Percentiles rank a stretch among this genome's conserved stretches.
Conservation (phyloP, 2,329 filamentous ascomycete species). For the Colletotrichum spaethianum region DNA sequence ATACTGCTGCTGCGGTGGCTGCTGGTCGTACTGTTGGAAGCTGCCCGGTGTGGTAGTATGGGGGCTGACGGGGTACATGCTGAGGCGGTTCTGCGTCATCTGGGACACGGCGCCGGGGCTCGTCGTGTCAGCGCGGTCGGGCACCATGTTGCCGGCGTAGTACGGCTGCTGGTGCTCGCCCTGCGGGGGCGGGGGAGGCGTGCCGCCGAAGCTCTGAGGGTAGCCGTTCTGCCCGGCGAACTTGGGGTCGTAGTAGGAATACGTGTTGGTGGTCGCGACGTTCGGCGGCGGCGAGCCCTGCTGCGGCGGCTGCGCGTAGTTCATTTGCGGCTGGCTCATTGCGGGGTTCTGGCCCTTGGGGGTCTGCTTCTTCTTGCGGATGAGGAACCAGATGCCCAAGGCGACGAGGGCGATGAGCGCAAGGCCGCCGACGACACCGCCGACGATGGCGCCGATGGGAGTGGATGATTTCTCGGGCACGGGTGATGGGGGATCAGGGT, state of each 20-base stretch:
- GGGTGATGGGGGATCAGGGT: conserved; percentile 1
- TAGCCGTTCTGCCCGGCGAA: conserved; percentile 40
- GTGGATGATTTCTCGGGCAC: conserved; percentile 38
- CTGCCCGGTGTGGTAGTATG: conserved; percentile 45
- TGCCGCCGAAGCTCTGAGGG: conserved; percentile 39
- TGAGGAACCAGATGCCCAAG: conserved; percentile 50
- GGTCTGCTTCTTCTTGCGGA: conserved; percentile 50
- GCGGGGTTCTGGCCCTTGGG: conserved; percentile 11
- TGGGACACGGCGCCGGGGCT: conserved; percentile 38
- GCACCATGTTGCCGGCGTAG: conserved; percentile 38
- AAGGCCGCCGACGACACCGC: conserved; percentile 55
- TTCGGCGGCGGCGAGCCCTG: conserved; percentile 12
- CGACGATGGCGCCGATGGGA: conserved; percentile 54
- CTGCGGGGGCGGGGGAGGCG: conserved; percentile 41
- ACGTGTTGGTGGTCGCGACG: conserved; percentile 22
- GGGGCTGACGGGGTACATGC: conserved; percentile 27
- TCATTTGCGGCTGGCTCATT: conserved; percentile 25
- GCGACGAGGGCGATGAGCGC: conserved; percentile 50
- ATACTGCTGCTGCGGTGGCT: conserved; percentile 45
- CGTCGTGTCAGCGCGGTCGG: conserved; percentile 39
- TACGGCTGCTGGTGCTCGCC: conserved; percentile 36
- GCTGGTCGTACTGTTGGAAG: conserved; percentile 42
- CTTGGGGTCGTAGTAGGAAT: conserved; percentile 49
- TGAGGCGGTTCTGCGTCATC: conserved; percentile 30
- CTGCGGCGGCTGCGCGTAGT: conserved; percentile 6